Conservation (phyloP, 352 stramenopile genomes). For the Phytophthora hybrid region DNA sequence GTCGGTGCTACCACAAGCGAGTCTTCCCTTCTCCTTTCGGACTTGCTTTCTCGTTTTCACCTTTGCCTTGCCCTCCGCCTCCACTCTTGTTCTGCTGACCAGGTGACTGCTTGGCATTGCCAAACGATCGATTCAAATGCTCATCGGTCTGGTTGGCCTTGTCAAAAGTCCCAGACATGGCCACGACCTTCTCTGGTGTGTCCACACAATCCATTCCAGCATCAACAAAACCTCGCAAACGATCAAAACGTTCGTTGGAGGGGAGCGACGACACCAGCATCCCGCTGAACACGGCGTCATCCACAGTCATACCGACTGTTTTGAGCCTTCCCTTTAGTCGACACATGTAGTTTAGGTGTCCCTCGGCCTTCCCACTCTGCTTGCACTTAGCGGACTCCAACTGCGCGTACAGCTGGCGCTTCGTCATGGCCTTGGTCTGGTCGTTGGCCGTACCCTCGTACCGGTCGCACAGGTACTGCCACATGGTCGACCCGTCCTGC, state of each 20-base stretch:
- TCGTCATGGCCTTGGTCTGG: constrained; percentile 3
- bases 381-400: constrained; percentile 14
- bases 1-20: too few species aligned
- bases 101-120: too few species aligned
- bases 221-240: constrained; percentile 9
- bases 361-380: constrained; percentile 14
- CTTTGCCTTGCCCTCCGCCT: too few species aligned
- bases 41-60: too few species aligned
- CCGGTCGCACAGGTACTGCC: constrained; percentile 6
- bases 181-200: constrained; percentile 17
- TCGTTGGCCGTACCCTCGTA: constrained; percentile 13
- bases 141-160: too few species aligned
- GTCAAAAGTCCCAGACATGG: constrained; percentile 18
- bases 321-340: too few species aligned
- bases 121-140: too few species aligned
- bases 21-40: too few species aligned
- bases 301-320: constrained; percentile 21
- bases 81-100: too few species aligned
- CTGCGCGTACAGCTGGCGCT: constrained; percentile 17
- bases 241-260: constrained; percentile 17
- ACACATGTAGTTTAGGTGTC: too few species aligned
- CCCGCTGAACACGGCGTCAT: constrained; percentile 2
- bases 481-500: not conserved
- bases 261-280: constrained; percentile 11
- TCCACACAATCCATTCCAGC: constrained; percentile 7